Conservation (phyloP, 2,329 filamentous ascomycete genomes). For the Aspergillus ruber region DNA sequence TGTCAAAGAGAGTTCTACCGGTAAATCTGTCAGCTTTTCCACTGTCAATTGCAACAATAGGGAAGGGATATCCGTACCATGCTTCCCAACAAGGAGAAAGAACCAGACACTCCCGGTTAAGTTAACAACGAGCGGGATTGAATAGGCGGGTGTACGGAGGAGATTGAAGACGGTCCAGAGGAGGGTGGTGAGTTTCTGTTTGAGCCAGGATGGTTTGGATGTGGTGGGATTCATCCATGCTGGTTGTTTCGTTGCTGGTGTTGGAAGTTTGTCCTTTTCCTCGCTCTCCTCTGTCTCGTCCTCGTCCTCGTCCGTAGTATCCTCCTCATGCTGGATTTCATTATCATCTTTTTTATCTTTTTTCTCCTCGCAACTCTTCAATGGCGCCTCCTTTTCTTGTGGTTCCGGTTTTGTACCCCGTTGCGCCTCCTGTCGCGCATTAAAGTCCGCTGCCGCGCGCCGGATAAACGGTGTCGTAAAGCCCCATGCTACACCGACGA, state of each 20-base stretch:
- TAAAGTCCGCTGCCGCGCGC: conserved; percentile 70
- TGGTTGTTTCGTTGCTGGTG: conserved; percentile 4
- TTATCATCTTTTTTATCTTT: conserved; percentile 11
- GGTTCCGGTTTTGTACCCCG: conserved; percentile 6
- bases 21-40: neutral
- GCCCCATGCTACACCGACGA: conserved; percentile 89
- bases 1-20: conserved; percentile 85
- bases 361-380: conserved; percentile 3
- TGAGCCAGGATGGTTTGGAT: conserved; percentile 48
- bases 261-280: neutral
- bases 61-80: too few species aligned
- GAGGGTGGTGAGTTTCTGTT: conserved; percentile 55
- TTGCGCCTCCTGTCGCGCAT: conserved; percentile 44
- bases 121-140: conserved; percentile 77
- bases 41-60: too few species aligned
- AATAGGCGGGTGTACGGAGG: conserved; percentile 73
- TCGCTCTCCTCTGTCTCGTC: neutral
- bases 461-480: conserved; percentile 91
- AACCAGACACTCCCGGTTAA: conserved; percentile 95
- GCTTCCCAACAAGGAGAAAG: conserved; percentile 85
- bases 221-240: conserved; percentile 22
- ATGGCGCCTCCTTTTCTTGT: neutral
- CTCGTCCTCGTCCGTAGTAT: conserved; percentile 9
- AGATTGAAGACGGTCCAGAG: conserved; percentile 74
- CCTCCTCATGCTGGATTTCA: conserved; percentile 11